Evolutionary conservation across 495 filamentous ascomycete species (phyloP).

Genomic region (Xylaria telfairii): DNA sequence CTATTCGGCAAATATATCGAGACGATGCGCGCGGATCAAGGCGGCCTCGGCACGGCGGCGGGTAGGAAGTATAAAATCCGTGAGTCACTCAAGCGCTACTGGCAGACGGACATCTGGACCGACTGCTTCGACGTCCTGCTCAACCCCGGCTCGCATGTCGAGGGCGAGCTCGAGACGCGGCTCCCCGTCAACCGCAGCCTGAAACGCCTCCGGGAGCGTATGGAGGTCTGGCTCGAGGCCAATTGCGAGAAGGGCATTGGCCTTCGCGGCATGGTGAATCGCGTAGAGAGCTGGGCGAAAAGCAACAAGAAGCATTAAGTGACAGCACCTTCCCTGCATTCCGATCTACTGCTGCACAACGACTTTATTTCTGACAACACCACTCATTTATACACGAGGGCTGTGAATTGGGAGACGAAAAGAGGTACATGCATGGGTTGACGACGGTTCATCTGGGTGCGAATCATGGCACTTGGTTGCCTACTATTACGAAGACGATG

Average conservation of each 20-base stretch:
- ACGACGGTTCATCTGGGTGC: not conserved
- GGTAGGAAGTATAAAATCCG: conserved; percentile 68
- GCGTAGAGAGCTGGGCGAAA: conserved; percentile 64
- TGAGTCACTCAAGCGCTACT: conserved; percentile 87
- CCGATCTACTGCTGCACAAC: not conserved
- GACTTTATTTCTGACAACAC: not conserved
- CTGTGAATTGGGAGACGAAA: not conserved
- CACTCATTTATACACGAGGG: not conserved
- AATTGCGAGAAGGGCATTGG: conserved; percentile 84
- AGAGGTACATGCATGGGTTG: not conserved
- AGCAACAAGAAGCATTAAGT: conserved; percentile 34
- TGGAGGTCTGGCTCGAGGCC: conserved; percentile 84
- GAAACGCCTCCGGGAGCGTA: conserved; percentile 68
- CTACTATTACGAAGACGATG: conserved; percentile 6
- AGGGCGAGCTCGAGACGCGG: conserved; percentile 61
- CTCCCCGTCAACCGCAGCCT: conserved; percentile 74
- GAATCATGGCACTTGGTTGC: not conserved
- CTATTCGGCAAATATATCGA: conserved; percentile 96
- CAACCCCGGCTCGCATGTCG: conserved; percentile 72
- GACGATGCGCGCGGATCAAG: conserved; percentile 63
- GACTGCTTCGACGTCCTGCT: conserved; percentile 85
- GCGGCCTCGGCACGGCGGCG: conserved; percentile 52
- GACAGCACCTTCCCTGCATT: not conserved
- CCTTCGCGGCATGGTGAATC: conserved; percentile 71
- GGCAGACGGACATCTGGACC: conserved; percentile 90